phyloP scores from a whole-genome alignment of 805 yeast genomes.

The Kodamaea restingae region DNA sequence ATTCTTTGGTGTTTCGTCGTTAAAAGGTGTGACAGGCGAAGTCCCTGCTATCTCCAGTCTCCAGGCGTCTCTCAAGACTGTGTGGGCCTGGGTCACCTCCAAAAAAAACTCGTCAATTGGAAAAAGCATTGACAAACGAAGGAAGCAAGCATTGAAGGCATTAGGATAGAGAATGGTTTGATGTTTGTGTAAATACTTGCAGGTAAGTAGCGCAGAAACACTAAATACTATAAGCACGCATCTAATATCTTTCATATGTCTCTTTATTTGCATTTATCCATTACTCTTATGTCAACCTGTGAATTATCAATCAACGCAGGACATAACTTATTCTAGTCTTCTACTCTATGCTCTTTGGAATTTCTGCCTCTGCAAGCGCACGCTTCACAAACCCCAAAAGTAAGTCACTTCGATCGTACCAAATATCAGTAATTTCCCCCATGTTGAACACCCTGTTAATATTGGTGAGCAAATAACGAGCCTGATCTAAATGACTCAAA shows the following conservation, averaged over 20 bases:
- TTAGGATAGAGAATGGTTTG: constrained; percentile 19
- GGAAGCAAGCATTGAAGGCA: constrained; percentile 39
- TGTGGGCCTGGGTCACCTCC: constrained; percentile 24
- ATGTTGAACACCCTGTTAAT: constrained; percentile 20
- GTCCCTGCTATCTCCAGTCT: constrained; percentile 29
- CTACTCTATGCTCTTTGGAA: neutral
- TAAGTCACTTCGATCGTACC: constrained; percentile 34
- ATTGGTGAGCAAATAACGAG: constrained; percentile 23
- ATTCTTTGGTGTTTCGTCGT: constrained; percentile 37
- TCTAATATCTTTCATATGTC: no score
- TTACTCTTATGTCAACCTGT: no score
- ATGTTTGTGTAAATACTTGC: no score
- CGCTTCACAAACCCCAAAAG: constrained; percentile 23
- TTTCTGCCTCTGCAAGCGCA: neutral
- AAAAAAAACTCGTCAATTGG: constrained; percentile 16
- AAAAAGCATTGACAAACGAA: constrained; percentile 34
- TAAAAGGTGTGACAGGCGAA: constrained; percentile 36
- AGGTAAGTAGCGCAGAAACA: no score
- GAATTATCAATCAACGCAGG: no score
- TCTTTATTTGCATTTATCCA: no score
- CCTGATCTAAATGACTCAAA: constrained; percentile 25
- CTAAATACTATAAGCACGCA: no score
- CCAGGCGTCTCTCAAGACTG: constrained; percentile 17
- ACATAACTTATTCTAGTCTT: no score
- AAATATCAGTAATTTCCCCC: constrained; percentile 16